These are phyloP conservation scores for Arabidopsis thaliana DNA, from an alignment of 345 rosid species.

Conservation along the genomic window TAIR10.1 NC_003074.8:22931501-22932000, in stretches of 20 bases:
- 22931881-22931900: neutral
- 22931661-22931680: constrained; percentile 15
- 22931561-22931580: neutral
- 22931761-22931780: neutral
- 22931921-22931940: no score
- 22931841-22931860: constrained; percentile 38
- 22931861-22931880: constrained; percentile 11
- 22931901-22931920: neutral
- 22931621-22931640: neutral
- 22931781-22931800: constrained; percentile 25
- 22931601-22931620: neutral
- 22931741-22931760: neutral
- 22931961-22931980: no score
- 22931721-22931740: constrained; percentile 3
- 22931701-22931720: neutral
- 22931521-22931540: neutral
- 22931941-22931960: no score
- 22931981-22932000: no score
- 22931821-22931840: constrained; percentile 15
- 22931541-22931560: constrained; percentile 7
- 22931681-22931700: neutral
- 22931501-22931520: neutral
- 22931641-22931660: neutral
- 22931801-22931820: constrained; percentile 23
- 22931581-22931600: neutral